phyloP scores from a whole-genome alignment of 345 rosid genomes.

The Populus simonii region DNA sequence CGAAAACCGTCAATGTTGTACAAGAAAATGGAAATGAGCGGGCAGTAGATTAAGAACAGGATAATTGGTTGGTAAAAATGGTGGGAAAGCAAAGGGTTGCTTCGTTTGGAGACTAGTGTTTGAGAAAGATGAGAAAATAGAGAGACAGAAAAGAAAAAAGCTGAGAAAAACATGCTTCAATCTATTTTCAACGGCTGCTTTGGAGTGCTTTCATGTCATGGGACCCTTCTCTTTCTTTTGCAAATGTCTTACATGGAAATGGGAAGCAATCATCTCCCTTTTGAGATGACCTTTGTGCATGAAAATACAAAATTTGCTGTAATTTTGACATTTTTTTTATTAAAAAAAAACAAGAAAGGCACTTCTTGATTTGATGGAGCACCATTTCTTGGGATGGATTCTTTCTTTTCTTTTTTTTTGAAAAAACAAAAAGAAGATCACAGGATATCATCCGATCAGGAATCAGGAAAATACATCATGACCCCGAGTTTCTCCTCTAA shows the following conservation, averaged over 20 bases:
- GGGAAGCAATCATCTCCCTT: constrained; percentile 21
- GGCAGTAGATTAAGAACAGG: background rate
- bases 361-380: background rate
- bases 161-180: constrained; percentile 13
- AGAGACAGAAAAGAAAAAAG: constrained; percentile 8
- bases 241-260: constrained; percentile 44
- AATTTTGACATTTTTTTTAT: background rate
- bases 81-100: constrained; percentile 32
- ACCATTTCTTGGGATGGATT: background rate
- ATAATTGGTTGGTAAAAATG: constrained; percentile 9
- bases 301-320: background rate
- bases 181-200: constrained; percentile 32
- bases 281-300: constrained; percentile 14
- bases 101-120: constrained; percentile 29
- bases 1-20: too few species aligned
- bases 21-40: background rate
- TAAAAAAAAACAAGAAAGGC: background rate
- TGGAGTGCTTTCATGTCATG: constrained; percentile 39
- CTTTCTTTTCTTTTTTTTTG: background rate
- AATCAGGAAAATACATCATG: background rate
- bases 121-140: constrained; percentile 8
- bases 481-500: background rate
- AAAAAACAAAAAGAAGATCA: background rate
- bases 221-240: constrained; percentile 35
- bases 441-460: background rate